Evolutionary conservation across 2,329 filamentous ascomycete species (phyloP), one percentile per base, ranked within the genome.

Genomic region (Aspergillus neoniger): DNA sequence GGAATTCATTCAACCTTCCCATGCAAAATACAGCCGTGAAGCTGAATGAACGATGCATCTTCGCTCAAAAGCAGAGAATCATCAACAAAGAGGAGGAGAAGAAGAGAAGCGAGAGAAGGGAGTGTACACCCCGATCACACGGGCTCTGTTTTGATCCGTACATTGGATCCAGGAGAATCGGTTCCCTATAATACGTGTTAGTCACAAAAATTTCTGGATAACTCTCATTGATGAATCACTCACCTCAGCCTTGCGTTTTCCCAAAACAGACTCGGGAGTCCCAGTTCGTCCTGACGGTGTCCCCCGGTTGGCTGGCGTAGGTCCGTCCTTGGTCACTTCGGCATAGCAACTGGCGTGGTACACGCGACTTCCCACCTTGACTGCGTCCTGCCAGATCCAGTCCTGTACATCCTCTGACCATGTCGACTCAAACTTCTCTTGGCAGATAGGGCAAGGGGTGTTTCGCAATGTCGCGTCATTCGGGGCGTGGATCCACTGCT

Each of bases 351-450:
- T 96, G 10, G 89, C 92, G 76, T 99, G 95, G 70, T 92, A 98
- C 15, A 95, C 89, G 64, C 91, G 87, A 58, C 84, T 86, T 38
- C 90, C 91, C 30, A 96, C 86, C 65, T 89, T 85, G 54, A 91
- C 83, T 0, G 94, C 91, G 75, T 99, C 94, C 75, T 92, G 89
- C 91, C 95, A 98, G 43, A 99, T 94, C 85, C 93, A 98, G 71
- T 99, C 94, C 76, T 98, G 92, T 17, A 90, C 91, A 64, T 96
- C 92, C 69, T 96, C 92, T 6, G 94, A 88, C 90, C 92, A 98
- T 65, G 90, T 90, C 66, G 91, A 92, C 78, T 96, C 90, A 69
- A 99, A 98, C 66, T 90, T 90, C 74, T 99, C 95, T 75, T 96
- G 93, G 75, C 95, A 98, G 68, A 99, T 96, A 2, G 92, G 92